Evolutionary conservation across 495 filamentous ascomycete species (phyloP), one percentile per base, ranked within the genome.

Genomic region (Hypomontagnella monticulosa): DNA sequence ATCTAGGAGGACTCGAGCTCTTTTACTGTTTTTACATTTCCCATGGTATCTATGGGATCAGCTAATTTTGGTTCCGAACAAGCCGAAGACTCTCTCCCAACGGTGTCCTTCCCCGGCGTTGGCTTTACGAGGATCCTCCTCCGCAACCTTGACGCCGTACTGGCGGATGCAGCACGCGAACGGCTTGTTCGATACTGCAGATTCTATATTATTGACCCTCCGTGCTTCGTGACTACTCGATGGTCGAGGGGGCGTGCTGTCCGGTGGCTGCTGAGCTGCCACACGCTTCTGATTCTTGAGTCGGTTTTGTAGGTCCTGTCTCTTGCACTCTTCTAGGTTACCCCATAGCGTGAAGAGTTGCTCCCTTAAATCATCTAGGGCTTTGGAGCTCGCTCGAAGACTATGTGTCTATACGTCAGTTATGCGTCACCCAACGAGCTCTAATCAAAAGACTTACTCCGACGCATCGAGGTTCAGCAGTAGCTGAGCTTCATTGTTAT

Each of bases 301-400:
- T 38, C 65, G 47, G 8, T 19, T 43, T 34, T 71, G 57, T 1
- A 57, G 43, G 42, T 69, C 69, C 11, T 64, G 59, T n/a, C 34
- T 38, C 69, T 90, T 91, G 43, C 70, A 61, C 71, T 96, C 92
- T 72, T 92, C 88, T 5, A 97, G 83, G 59, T 96, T 83, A 3
- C 94, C 94, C 93, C 94, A 98, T 6, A 98, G 81, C 30, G 85
- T 78, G 73, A 88, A 93, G 12, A 97, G 83, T 69, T 87, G 88
- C 70, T 96, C 86, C 37, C 84, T 80, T 1, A 97, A 75, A 6
- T 73, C 53, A 20, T 41, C 65, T 5, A 96, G 74, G 2, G 71
- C 63, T 0, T 69, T 34, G 4, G 71, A 37, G 34, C 89, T 74
- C 48, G 69, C 69, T 14, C 83, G 84, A 6, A 97, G 84, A 74